These are phyloP conservation scores for Toxoplasma gondii DNA, from an alignment of 169 alveolate genomes.

Conservation along the genomic window DNA sequence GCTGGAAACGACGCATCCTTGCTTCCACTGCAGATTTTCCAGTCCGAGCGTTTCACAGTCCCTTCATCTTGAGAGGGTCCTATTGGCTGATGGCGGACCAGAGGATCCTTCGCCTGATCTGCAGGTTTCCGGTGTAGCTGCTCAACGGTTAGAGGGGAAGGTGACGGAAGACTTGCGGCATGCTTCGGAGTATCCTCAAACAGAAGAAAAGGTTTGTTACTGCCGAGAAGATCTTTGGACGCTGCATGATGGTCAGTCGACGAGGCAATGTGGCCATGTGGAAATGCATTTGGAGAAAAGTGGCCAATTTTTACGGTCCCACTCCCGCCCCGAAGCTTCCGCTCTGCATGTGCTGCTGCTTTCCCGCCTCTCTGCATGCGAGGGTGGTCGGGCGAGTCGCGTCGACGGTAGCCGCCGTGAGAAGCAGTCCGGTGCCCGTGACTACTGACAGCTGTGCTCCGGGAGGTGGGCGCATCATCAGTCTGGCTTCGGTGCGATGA, in stretches of 20 bases:
- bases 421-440: not conserved
- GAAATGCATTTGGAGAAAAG: not conserved
- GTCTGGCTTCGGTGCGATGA: conserved; percentile 13
- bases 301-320: not conserved
- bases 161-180: not conserved
- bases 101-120: no score
- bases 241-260: not conserved
- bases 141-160: no score
- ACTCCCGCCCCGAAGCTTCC: not conserved
- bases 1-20: not conserved
- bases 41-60: no score
- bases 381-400: not conserved
- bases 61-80: no score
- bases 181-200: not conserved
- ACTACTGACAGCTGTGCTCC: conserved; percentile 22
- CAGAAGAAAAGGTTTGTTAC: not conserved
- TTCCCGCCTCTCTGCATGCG: not conserved
- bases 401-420: not conserved
- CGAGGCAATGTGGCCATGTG: not conserved
- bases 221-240: not conserved
- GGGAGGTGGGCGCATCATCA: conserved; percentile 20
- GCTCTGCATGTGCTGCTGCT: not conserved
- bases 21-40: not conserved
- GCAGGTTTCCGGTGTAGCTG: no score
- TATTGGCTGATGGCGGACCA: no score